Percentiles rank a stretch among this genome's conserved stretches.
Conservation (phyloP, 148 eudicot species). For the Dysphania ambrosioides region DNA sequence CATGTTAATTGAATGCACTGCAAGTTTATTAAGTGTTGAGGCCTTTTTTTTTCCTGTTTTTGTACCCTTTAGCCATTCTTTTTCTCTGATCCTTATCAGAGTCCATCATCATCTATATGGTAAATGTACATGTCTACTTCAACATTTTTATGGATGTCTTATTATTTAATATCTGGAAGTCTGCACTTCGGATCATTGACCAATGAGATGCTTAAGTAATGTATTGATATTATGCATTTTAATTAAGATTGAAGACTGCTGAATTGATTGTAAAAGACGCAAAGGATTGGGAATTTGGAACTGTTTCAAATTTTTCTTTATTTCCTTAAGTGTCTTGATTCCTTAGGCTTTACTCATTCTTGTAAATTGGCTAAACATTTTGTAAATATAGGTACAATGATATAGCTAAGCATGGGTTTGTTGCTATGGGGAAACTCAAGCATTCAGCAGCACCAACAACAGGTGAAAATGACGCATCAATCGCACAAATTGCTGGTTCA, state of each 20-base stretch:
- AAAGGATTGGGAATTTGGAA: neutral
- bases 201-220: too few species aligned
- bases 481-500: slow-evolving; percentile 27
- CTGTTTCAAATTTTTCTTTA: neutral
- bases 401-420: slow-evolving; percentile 80
- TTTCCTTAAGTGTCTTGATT: neutral
- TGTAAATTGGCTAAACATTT: slow-evolving; percentile 10
- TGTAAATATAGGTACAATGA: slow-evolving; percentile 76
- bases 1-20: too few species aligned
- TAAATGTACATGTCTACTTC: too few species aligned
- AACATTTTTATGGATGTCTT: too few species aligned
- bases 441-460: slow-evolving; percentile 23
- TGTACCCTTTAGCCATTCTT: too few species aligned
- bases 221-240: neutral
- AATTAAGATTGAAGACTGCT: neutral
- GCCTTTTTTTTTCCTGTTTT: too few species aligned
- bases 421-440: slow-evolving; percentile 53
- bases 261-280: neutral
- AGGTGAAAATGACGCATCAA: slow-evolving; percentile 36
- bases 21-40: too few species aligned
- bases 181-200: too few species aligned
- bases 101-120: too few species aligned
- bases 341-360: neutral
- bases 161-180: too few species aligned
- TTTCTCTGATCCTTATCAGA: too few species aligned